Evolutionary conservation across 148 eudicot species (phyloP).

Genomic region (Rhododendron molle): DNA sequence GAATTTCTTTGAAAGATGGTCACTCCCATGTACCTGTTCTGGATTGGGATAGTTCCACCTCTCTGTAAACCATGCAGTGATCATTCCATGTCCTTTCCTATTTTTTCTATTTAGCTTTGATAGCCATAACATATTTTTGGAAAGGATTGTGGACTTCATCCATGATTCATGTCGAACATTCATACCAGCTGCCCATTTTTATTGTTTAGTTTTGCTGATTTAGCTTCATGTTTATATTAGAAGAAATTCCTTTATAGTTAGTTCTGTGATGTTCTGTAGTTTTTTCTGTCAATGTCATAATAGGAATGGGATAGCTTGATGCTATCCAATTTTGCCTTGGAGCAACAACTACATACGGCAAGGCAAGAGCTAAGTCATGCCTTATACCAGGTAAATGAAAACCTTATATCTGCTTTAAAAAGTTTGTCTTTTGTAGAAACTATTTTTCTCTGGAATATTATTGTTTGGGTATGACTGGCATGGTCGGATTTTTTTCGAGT

Average conservation of each 20-base stretch:
- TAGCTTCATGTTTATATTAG: background rate
- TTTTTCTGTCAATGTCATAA: constrained; percentile 17
- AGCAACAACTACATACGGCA: constrained; percentile 92
- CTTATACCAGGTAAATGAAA: constrained; percentile 69
- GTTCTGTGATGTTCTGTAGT: constrained; percentile 4
- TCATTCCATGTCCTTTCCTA: background rate
- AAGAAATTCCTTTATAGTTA: background rate
- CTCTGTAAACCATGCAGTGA: background rate
- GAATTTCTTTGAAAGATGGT: background rate
- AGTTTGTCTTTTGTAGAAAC: background rate
- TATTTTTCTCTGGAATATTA: background rate
- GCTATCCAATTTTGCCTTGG: constrained; percentile 90
- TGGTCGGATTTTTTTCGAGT: background rate
- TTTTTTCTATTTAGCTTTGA: background rate
- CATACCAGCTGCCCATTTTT: background rate
- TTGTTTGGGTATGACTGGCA: background rate
- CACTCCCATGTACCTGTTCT: background rate
- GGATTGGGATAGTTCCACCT: background rate
- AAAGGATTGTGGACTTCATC: background rate
- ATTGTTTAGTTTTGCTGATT: background rate
- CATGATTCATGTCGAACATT: background rate
- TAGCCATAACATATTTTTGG: background rate
- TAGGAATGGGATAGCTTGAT: constrained; percentile 98
- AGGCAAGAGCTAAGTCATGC: constrained; percentile 98
- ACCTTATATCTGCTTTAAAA: background rate